phyloP scores from a whole-genome alignment of 2,329 filamentous ascomycete genomes.

The Byssothecium circinans region DNA sequence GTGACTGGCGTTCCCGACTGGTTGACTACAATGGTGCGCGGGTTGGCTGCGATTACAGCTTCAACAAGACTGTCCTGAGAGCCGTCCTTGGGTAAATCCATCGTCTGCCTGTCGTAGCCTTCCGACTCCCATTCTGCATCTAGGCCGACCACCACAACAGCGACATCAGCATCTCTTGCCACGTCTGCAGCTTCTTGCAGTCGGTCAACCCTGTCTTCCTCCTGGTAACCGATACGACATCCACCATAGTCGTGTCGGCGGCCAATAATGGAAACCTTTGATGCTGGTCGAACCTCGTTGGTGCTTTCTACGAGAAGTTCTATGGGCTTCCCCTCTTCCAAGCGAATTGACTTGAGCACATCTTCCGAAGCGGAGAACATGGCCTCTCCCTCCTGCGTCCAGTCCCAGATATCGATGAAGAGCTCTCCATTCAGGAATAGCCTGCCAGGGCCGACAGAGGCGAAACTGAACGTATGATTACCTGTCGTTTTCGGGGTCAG shows the following conservation, averaged over 20 bases:
- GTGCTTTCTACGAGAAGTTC: conserved; percentile 67
- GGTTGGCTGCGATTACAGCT: conserved; percentile 65
- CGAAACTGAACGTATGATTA: conserved; percentile 67
- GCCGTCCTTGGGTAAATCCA: conserved; percentile 60
- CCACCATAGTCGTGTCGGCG: conserved; percentile 69
- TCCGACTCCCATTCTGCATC: conserved; percentile 79
- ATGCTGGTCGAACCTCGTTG: conserved; percentile 64
- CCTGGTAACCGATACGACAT: conserved; percentile 71
- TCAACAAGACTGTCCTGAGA: conserved; percentile 66
- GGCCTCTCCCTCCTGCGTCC: conserved; percentile 68
- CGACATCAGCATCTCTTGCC: conserved; percentile 72
- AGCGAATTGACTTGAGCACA: conserved; percentile 62
- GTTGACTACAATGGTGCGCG: conserved; percentile 70
- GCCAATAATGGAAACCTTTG: conserved; percentile 60
- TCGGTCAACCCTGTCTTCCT: conserved; percentile 64
- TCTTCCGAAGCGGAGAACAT: conserved; percentile 72
- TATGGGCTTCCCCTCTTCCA: conserved; percentile 61
- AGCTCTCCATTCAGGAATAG: conserved; percentile 63
- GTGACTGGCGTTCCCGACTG: conserved; percentile 74
- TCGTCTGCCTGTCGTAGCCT: conserved; percentile 64
- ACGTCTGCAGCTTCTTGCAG: conserved; percentile 62
- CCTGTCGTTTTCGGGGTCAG: conserved; percentile 62
- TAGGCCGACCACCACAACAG: conserved; percentile 75
- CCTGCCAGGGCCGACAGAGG: conserved; percentile 66
- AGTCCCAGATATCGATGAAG: conserved; percentile 67